A percentile compares a stretch with the other conserved stretches of the same genome.
phyloP scores from a whole-genome alignment of 2,329 filamentous ascomycete genomes.

The Xylariaceae sp. region DNA sequence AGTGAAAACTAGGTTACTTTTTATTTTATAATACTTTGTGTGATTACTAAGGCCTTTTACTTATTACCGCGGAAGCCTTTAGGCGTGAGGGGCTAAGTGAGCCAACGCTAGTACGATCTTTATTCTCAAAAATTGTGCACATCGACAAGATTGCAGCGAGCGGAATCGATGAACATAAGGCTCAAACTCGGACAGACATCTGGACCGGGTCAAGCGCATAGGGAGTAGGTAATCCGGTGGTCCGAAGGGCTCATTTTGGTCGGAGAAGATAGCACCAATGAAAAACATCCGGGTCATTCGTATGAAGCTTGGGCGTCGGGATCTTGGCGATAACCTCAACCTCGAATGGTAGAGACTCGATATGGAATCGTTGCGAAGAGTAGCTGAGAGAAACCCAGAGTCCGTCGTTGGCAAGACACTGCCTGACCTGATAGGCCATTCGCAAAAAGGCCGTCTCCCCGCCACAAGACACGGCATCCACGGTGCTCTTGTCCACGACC shows the following conservation, averaged over 20 bases:
- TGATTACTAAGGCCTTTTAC: too few species aligned
- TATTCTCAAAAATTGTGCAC: too few species aligned
- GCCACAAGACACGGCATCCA: conserved; percentile 51
- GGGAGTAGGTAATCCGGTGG: neutral
- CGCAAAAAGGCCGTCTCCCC: conserved; percentile 41
- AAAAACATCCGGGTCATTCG: conserved; percentile 50
- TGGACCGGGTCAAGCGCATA: neutral
- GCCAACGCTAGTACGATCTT: too few species aligned
- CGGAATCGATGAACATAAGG: too few species aligned
- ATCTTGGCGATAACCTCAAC: conserved; percentile 47
- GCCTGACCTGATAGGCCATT: conserved; percentile 44
- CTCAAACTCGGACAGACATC: neutral
- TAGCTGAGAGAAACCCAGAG: conserved; percentile 54
- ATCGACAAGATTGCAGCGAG: too few species aligned
- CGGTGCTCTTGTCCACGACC: conserved; percentile 54
- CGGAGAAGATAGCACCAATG: conserved; percentile 50
- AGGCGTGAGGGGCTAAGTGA: too few species aligned
- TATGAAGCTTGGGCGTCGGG: conserved; percentile 43
- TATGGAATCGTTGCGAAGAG: conserved; percentile 45
- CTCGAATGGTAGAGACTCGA: conserved; percentile 43
- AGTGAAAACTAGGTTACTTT: too few species aligned
- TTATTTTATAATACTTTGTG: too few species aligned
- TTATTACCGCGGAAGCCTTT: too few species aligned
- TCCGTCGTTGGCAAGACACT: conserved; percentile 40
- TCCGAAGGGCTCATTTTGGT: conserved; percentile 25